A percentile compares a stretch with the other conserved stretches of the same genome.
Conservation (phyloP, 345 rosid genomes). For the Salix brachista region DNA sequence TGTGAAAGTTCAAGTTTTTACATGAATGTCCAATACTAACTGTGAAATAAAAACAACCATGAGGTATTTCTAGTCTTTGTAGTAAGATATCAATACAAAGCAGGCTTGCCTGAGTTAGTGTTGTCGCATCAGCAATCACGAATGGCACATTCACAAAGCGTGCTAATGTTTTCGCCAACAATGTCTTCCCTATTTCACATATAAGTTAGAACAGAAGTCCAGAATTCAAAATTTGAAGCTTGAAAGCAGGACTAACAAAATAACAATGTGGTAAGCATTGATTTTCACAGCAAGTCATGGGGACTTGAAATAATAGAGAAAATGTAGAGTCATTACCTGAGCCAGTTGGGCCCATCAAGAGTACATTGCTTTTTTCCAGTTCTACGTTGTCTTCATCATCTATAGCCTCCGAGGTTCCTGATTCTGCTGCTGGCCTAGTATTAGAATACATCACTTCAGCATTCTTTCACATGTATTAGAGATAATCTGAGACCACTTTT, state of each 20-base stretch:
- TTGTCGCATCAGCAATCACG: slow-evolving; percentile 82
- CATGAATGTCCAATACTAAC: background rate
- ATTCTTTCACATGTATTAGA: slow-evolving; percentile 7
- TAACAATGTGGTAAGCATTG: slow-evolving; percentile 1
- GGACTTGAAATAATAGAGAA: background rate
- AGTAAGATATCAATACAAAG: background rate
- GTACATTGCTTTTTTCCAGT: slow-evolving; percentile 94
- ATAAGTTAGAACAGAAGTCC: slow-evolving; percentile 24
- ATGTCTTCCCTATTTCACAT: slow-evolving; percentile 62
- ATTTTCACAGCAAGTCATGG: background rate
- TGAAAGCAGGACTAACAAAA: background rate
- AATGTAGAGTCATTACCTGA: slow-evolving; percentile 50
- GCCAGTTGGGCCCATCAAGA: slow-evolving; percentile 94
- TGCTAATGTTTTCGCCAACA: slow-evolving; percentile 80
- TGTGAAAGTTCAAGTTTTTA: background rate
- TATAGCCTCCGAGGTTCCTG: slow-evolving; percentile 34
- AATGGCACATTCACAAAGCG: slow-evolving; percentile 82
- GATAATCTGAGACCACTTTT: background rate
- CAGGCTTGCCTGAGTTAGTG: slow-evolving; percentile 69
- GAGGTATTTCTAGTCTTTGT: background rate
- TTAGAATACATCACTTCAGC: slow-evolving; percentile 37
- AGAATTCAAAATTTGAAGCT: slow-evolving; percentile 1
- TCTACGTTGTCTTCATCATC: slow-evolving; percentile 80
- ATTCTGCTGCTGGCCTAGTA: slow-evolving; percentile 79
- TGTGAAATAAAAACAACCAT: background rate